Base-by-base conservation (phyloP, 164 flowering plant genomes). In the Vitis rupestris region DNA sequence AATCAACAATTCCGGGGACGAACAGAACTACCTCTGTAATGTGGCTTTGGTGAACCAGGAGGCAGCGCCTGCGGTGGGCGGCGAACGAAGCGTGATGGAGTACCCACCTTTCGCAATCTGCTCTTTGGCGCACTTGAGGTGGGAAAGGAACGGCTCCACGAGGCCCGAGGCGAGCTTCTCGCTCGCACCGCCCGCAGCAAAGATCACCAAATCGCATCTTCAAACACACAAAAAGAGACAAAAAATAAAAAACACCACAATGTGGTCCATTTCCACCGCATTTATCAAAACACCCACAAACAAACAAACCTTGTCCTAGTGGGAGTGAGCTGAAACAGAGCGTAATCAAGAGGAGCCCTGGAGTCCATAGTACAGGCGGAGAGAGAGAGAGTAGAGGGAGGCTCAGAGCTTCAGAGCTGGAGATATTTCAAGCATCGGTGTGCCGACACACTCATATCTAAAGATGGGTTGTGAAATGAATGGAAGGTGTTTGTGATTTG, bases 91-190 rank as follows among this genome's bases (percentile, higher is more conserved):
- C 31, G 84, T 81, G 47, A 93, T 86, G 13, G 98, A 93, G 62
- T 93, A 93, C 6, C 97, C 97, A 0, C 98, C 98, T 85, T 84
- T 90, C 9, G 88, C 74, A 71, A 91, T 86, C 87, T 91, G 91
- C 59, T 90, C 94, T 66, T 85, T 90, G 0, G 93, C 98, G 12
- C 65, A 67, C 69, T 76, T 74, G 4, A 93, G 81, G 82, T 92
- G 97, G 0, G 78, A 62, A 56, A 92, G 37, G 72, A 91, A 94
- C 9, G 94, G 97, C 30, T 90, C 87, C 1, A 94, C 62, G 11
- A 94, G 72, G 10, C 98, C 97, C 0, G 97, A 86, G 1, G 98
- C 97, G 44, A 94, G 52, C 77, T 90, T 92, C 86, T 94, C 98
- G 31, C 50, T 84, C 63, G 11, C 44, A 1, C 76, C 76, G 1